phyloP scores from a whole-genome alignment of 768 basidiomycete genomes.

The Lentinula boryana region DNA sequence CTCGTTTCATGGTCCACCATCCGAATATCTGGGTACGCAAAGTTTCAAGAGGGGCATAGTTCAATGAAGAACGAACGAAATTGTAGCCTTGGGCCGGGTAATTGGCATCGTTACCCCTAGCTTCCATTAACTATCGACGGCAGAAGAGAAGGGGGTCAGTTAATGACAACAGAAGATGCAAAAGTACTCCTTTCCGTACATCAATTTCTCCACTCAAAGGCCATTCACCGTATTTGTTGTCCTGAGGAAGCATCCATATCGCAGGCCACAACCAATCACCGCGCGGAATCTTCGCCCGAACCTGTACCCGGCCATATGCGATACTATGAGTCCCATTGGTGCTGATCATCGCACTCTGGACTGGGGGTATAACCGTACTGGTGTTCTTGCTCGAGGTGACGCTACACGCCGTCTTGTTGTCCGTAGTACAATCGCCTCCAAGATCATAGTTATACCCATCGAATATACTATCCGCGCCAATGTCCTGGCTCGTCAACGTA shows the following conservation, averaged over 20 bases:
- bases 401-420: constrained; percentile 11
- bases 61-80: constrained; percentile 53
- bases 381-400: constrained; percentile 31
- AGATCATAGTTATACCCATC: constrained; percentile 63
- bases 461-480: constrained; percentile 32
- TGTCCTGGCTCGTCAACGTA: constrained; percentile 62
- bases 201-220: constrained; percentile 54
- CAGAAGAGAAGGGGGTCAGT: constrained; percentile 38
- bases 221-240: constrained; percentile 58
- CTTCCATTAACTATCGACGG: constrained; percentile 38
- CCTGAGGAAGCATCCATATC: constrained; percentile 67
- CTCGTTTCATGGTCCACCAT: constrained; percentile 51
- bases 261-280: constrained; percentile 51
- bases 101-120: constrained; percentile 52
- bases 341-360: constrained; percentile 68
- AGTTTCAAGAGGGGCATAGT: constrained; percentile 55
- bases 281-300: constrained; percentile 55
- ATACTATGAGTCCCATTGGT: constrained; percentile 58
- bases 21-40: constrained; percentile 53
- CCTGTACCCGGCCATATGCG: constrained; percentile 14
- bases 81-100: constrained; percentile 55
- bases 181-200: constrained; percentile 19
- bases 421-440: constrained; percentile 49
- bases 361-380: constrained; percentile 62
- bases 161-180: constrained; percentile 16